phyloP scores from a whole-genome alignment of 345 rosid genomes.

The Nasturtium officinale region DNA sequence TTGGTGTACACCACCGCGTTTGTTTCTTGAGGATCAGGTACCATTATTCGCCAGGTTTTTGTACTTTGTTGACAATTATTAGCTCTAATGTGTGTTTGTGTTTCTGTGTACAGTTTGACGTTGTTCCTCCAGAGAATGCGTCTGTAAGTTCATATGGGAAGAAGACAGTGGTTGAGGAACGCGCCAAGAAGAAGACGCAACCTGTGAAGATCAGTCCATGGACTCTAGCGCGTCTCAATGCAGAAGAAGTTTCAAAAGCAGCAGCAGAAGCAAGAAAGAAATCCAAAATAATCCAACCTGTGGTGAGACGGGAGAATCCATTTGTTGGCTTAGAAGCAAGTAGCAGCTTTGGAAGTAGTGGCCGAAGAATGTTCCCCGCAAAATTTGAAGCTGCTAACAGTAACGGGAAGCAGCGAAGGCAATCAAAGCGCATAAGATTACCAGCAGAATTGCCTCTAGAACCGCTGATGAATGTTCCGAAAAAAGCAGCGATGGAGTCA shows the following conservation, averaged over 20 bases:
- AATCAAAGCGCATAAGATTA: constrained; percentile 66
- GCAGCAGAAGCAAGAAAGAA: constrained; percentile 96
- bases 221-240: constrained; percentile 87
- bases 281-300: constrained; percentile 86
- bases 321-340: constrained; percentile 58
- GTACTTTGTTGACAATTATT: neutral
- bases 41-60: neutral
- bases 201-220: constrained; percentile 93
- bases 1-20: constrained; percentile 97
- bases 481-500: constrained; percentile 61
- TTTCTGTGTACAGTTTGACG: constrained; percentile 73
- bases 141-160: constrained; percentile 95
- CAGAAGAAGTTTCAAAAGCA: constrained; percentile 92
- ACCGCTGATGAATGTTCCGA: constrained; percentile 48
- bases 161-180: constrained; percentile 64
- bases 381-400: constrained; percentile 58
- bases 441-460: constrained; percentile 80
- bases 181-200: constrained; percentile 65
- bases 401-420: constrained; percentile 50
- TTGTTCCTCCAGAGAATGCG: constrained; percentile 94
- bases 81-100: neutral
- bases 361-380: constrained; percentile 64
- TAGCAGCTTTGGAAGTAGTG: constrained; percentile 80
- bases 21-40: constrained; percentile 98
- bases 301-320: constrained; percentile 56